phyloP scores from a whole-genome alignment of 73 alveolate genomes.

The Stentor roeselii region DNA sequence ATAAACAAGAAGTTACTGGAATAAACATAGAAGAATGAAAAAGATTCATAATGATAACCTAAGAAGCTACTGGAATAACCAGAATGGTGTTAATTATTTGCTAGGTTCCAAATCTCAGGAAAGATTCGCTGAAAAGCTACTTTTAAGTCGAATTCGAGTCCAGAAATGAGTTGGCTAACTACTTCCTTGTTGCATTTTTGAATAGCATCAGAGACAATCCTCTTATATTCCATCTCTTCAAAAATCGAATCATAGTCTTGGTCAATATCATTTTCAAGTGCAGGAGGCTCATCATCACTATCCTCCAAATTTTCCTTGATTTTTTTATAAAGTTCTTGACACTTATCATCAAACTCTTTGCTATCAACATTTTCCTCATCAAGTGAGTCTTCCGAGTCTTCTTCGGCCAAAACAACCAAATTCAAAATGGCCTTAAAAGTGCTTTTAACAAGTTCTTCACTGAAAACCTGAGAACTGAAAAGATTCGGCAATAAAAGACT shows the following conservation, averaged over 20 bases:
- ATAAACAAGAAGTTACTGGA: too few species aligned
- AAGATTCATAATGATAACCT: too few species aligned
- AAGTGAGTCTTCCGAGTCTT: conserved; percentile 44
- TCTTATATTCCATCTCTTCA: conserved; percentile 21
- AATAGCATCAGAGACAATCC: not conserved
- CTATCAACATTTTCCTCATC: conserved; percentile 35
- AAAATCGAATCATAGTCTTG: conserved; percentile 55
- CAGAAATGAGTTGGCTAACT: too few species aligned
- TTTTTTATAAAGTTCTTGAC: conserved; percentile 21
- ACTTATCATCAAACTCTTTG: conserved; percentile 5
- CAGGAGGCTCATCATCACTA: conserved; percentile 41
- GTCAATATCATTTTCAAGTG: conserved; percentile 41
- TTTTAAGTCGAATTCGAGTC: too few species aligned
- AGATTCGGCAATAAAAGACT: conserved; percentile 40
- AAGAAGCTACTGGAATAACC: too few species aligned
- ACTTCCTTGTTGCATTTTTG: too few species aligned
- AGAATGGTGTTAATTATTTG: too few species aligned
- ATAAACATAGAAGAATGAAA: too few species aligned
- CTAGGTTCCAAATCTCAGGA: too few species aligned
- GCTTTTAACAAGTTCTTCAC: conserved; percentile 40
- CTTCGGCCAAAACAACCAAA: conserved; percentile 53
- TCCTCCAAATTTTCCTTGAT: conserved; percentile 44
- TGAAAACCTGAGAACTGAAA: conserved; percentile 43
- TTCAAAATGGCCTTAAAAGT: conserved; percentile 49
- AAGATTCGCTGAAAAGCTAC: too few species aligned